These are phyloP conservation scores for Dactylellina cionopaga DNA, from an alignment of 2,329 filamentous ascomycete species.

Conservation along the genomic window DNA sequence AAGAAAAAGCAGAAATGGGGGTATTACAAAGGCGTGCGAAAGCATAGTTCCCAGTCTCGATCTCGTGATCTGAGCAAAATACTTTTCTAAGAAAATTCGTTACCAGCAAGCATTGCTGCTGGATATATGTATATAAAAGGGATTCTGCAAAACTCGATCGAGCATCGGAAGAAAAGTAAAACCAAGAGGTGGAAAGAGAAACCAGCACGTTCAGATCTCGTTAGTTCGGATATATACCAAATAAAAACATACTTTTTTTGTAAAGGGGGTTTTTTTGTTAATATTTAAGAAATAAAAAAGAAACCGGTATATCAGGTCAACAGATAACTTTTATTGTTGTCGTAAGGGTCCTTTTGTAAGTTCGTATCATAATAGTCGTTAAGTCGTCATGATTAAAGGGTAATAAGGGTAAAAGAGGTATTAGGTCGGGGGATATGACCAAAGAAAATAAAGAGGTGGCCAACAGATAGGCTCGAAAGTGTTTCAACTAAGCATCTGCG, in stretches of 20 bases:
- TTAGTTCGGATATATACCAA: conserved; percentile 27
- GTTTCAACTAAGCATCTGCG: conserved; percentile 23
- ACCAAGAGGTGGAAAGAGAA: conserved; percentile 51
- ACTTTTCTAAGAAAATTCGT: conserved; percentile 40
- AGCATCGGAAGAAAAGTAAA: conserved; percentile 48
- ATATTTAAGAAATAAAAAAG: conserved; percentile 20
- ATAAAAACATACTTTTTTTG: conserved; percentile 16
- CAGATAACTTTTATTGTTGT: conserved; percentile 44
- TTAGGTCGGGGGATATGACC: conserved; percentile 8
- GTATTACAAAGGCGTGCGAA: conserved; percentile 25
- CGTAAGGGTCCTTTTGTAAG: conserved; percentile 32
- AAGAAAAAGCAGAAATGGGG: conserved; percentile 5
- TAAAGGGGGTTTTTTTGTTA: conserved; percentile 15
- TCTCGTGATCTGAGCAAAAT: too few species aligned
- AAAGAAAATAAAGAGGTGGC: conserved; percentile 19
- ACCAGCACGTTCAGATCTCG: conserved; percentile 43
- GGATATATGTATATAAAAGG: too few species aligned
- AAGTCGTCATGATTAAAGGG: conserved; percentile 37
- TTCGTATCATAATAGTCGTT: conserved; percentile 31
- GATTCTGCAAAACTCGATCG: conserved; percentile 23
- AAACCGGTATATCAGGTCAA: conserved; percentile 31
- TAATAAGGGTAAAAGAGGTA: neutral
- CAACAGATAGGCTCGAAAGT: neutral
- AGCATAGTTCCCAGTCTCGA: too few species aligned
- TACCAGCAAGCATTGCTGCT: conserved; percentile 23